These are phyloP conservation scores for Colletotrichum sp. DNA, from an alignment of 2,329 filamentous ascomycete genomes.

Conservation along the genomic window DNA sequence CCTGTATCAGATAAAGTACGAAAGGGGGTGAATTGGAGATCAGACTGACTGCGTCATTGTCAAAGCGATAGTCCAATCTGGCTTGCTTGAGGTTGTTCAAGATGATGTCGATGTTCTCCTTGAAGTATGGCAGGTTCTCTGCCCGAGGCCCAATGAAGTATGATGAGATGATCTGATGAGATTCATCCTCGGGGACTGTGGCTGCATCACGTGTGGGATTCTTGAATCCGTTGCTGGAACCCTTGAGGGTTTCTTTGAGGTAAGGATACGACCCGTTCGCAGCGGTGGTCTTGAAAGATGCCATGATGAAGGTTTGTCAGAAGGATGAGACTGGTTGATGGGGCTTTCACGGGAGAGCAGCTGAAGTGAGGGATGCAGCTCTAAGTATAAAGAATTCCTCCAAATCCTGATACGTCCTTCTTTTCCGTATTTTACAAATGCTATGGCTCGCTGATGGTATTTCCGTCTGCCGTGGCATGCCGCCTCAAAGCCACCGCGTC, in stretches of 20 bases:
- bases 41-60: constrained; percentile 36
- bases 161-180: constrained; percentile 38
- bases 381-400: neutral
- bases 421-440: neutral
- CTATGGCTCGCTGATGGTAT: neutral
- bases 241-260: neutral
- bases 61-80: constrained; percentile 37
- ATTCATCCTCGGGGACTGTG: neutral
- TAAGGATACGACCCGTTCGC: neutral
- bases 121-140: constrained; percentile 44
- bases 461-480: neutral
- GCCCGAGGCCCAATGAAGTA: constrained; percentile 49
- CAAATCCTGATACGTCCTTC: neutral
- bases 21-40: neutral
- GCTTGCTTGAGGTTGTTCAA: constrained; percentile 39
- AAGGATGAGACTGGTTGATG: neutral
- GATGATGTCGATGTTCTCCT: constrained; percentile 41
- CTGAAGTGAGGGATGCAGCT: neutral
- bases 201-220: neutral
- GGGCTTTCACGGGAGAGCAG: neutral
- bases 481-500: neutral
- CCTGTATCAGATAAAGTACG: neutral
- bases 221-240: neutral
- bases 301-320: neutral
- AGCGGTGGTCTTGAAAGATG: neutral